Evolutionary conservation across 148 eudicot genomes (phyloP), one percentile per base, ranked within the genome.

Genomic region (Heliamphora exappendiculata): DNA sequence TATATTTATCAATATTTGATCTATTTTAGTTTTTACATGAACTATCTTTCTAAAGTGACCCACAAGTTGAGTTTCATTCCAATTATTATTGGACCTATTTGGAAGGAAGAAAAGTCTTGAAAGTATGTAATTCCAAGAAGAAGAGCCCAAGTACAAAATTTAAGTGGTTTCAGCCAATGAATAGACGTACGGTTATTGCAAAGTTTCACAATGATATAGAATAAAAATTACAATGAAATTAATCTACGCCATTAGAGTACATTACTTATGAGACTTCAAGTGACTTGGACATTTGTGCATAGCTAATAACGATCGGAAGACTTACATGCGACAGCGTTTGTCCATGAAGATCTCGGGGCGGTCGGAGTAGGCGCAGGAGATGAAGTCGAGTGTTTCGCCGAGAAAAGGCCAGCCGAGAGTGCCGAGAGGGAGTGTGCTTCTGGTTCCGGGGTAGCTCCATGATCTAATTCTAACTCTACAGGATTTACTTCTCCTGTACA

Each of bases 321-420:
- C 98, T 88, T 87, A 94, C 97, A 84, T 69, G 50, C 47, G 88
- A 9, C 98, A 95, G 0, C 98, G 93, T 64, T 82, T 89, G 72
- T 94, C 90, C 91, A 92, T 89, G 90, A 94, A 94, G 68, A 74
- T 82, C 72, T 94, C 93, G 2, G 97, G 98, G 53, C 79, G 75
- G 78, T 87, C 87, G 2, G 98, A 92, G 79, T 88, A 92, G 13
- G 92, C 97, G 73, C 88, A 90, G 68, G 97, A 90, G 78, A 94
- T 84, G 82, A 94, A 94, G 71, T 92, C 90, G 78, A 94, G 57
- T 58, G 98, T 90, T 85, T 94, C 98, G n/a, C 98, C 98, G 5
- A 94, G 39, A 31, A 94, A 66, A 64, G 98, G 98, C 96, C 93
- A 89, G 47, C 98, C 98, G 53, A 89, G 81, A 70, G 83, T 78